Evolutionary conservation across 768 basidiomycete genomes (phyloP).

Genomic region (Tephrocybe sp.): DNA sequence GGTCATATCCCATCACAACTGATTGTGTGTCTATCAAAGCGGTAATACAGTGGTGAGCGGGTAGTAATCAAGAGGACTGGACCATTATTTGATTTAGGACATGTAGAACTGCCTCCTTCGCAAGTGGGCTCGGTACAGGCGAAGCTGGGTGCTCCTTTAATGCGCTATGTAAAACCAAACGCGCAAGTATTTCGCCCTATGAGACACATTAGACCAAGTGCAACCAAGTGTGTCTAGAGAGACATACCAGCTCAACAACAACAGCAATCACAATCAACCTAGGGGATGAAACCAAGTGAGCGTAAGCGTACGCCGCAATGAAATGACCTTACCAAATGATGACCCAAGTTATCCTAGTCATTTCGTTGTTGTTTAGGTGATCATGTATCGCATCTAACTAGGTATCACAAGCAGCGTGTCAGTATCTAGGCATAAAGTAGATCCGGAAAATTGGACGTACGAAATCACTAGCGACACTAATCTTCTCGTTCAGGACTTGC

Average conservation of each 20-base stretch:
- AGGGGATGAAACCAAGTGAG: conserved; percentile 19
- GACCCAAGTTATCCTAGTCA: conserved; percentile 81
- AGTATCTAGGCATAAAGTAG: not conserved
- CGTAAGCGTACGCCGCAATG: conserved; percentile 13
- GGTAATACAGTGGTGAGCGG: too few species aligned
- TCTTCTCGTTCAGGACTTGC: conserved; percentile 82
- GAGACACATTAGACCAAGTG: not conserved
- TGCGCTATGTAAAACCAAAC: conserved; percentile 67
- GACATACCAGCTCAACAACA: conserved; percentile 80
- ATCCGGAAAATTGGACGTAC: conserved; percentile 42
- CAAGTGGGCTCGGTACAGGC: conserved; percentile 18
- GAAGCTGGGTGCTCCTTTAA: conserved; percentile 21
- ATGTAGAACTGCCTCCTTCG: conserved; percentile 37
- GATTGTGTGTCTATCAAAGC: too few species aligned
- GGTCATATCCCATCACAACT: too few species aligned
- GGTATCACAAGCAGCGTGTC: conserved; percentile 31
- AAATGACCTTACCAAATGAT: conserved; percentile 40
- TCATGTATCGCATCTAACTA: conserved; percentile 92
- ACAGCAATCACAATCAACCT: conserved; percentile 91
- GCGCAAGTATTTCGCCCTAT: conserved; percentile 81
- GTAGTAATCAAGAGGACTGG: conserved; percentile 3
- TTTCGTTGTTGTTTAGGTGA: conserved; percentile 84
- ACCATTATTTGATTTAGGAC: conserved; percentile 41
- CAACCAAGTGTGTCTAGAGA: not conserved
- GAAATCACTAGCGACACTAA: conserved; percentile 85